Conservation (phyloP, 805 yeast genomes). For the Candida vaughaniae region DNA sequence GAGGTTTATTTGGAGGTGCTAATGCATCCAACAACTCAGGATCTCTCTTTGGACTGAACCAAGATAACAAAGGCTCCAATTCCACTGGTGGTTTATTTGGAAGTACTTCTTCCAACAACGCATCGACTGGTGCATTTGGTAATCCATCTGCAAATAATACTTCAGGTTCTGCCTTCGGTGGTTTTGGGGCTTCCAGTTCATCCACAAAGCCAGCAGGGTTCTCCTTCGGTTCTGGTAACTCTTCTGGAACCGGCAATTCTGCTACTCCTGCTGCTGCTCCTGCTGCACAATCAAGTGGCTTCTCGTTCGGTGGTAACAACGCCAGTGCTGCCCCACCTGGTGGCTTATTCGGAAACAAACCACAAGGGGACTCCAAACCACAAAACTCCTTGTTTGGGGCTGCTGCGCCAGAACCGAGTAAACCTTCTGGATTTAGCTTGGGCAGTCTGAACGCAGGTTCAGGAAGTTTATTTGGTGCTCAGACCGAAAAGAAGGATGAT, state of each 20-base stretch:
- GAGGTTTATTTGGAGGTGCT: constrained; percentile 19
- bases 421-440: no score
- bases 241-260: not conserved
- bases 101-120: constrained; percentile 10
- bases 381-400: no score
- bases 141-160: not conserved
- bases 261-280: constrained; percentile 3
- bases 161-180: constrained; percentile 13
- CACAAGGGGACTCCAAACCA: no score
- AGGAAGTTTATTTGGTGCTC: constrained; percentile 11
- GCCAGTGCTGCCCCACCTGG: constrained; percentile 1
- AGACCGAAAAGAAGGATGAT: constrained; percentile 14
- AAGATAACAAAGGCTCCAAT: not conserved
- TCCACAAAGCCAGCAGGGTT: constrained; percentile 7
- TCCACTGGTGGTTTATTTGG: constrained; percentile 15
- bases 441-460: no score
- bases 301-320: no score
- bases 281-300: constrained; percentile 4
- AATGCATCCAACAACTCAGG: constrained; percentile 1
- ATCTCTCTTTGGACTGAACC: constrained; percentile 4
- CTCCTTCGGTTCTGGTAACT: not conserved
- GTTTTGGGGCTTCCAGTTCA: constrained; percentile 15
- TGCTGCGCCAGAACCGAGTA: constrained; percentile 8
- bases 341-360: constrained; percentile 7
- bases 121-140: constrained; percentile 3